Evolutionary conservation across 805 yeast species (phyloP), one percentile per base, ranked within the genome.

Genomic region (Komagataella mondaviorum): DNA sequence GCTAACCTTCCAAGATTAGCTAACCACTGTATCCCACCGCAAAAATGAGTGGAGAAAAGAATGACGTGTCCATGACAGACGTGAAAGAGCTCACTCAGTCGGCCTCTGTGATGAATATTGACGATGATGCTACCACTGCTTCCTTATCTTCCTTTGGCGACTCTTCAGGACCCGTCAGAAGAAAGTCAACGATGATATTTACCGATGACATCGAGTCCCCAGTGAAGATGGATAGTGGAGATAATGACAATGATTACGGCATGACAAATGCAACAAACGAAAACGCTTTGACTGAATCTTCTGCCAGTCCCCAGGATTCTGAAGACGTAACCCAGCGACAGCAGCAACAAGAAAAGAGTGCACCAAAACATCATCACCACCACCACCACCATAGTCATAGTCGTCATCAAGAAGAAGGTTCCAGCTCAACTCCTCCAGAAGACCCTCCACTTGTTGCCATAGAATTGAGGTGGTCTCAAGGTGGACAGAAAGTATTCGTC

Each of bases 401-500:
- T 8, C 49, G 47, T 14, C 39, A 51, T n/a, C 56, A 47, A 24
- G 53, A 45, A 17, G 47, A 49, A 17, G 6, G 30, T 7, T 17
- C 44, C n/a, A 30, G 39, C 39, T 30, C 39, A 16, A 47, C 18
- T 16, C 54, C 58, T 6, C 57, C 57, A 5, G 64, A 60, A 23
- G 63, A 64, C 8, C 54, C 55, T 1, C 55, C 56, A 3, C 52
- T 66, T 43, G 63, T 65, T 45, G 81, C 81, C 1, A 73, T 88
- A 1, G 89, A 84, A 52, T 84, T 89, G 53, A 80, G 80, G 56
- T 91, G 99, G 99, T 82, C 81, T 16, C 96, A 91, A 66, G 98
- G 98, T n/a, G 99, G 99, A 54, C 78, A 78, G 49, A 86, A 86
- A 60, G 98, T 93, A 2, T 93, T 89, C 64, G 96, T 91, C 12